Percentiles rank a stretch among this genome's conserved stretches.
Conservation (phyloP, 2,329 filamentous ascomycete genomes). For the Fusarium fracticaudum region DNA sequence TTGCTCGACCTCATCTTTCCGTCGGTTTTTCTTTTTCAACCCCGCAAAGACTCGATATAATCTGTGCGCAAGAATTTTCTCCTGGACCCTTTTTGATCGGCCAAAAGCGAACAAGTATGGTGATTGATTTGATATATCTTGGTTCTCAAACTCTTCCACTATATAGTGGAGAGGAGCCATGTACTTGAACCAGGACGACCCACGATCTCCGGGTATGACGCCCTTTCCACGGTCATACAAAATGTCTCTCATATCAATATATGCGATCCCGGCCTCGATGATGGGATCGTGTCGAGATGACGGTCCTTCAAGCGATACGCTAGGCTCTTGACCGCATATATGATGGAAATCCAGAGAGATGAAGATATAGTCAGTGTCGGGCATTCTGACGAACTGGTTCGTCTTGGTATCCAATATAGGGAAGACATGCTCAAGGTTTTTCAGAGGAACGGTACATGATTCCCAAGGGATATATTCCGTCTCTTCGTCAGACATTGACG, state of each 20-base stretch:
- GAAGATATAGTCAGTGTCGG: constrained; percentile 8
- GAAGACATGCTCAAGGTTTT: neutral
- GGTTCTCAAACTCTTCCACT: constrained; percentile 11
- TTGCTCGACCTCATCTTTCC: neutral
- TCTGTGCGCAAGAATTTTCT: neutral
- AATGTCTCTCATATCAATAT: constrained; percentile 24
- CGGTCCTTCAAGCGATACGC: neutral
- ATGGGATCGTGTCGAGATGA: constrained; percentile 4
- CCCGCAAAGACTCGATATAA: neutral
- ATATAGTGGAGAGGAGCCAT: constrained; percentile 26
- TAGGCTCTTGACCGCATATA: neutral
- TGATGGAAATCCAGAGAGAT: constrained; percentile 16
- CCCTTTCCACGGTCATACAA: neutral
- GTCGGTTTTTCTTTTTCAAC: constrained; percentile 12
- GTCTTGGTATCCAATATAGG: neutral
- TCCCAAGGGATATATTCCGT: neutral
- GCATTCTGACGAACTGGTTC: neutral
- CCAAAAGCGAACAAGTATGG: constrained; percentile 25
- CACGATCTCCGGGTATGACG: constrained; percentile 12
- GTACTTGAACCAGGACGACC: constrained; percentile 26
- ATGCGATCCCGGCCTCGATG: constrained; percentile 11
- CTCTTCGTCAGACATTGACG: neutral
- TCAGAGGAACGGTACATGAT: neutral
- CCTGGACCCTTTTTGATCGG: constrained; percentile 10
- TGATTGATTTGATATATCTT: neutral